Percentiles rank a stretch among this genome's conserved stretches.
Conservation (phyloP, 106 monocot genomes). For the Gastrodia elata region DNA sequence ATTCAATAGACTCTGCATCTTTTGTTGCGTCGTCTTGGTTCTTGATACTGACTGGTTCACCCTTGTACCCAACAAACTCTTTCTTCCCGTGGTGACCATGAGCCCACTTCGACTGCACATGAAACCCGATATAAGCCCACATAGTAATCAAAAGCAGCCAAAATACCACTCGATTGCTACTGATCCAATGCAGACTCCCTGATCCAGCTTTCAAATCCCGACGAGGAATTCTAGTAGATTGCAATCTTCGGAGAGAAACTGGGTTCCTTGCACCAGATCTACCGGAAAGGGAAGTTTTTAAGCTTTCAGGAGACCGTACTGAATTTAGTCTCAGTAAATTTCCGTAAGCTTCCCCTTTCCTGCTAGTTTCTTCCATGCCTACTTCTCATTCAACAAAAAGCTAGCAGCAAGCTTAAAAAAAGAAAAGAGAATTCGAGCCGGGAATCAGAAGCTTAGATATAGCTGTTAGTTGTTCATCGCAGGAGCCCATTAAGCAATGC, state of each 20-base stretch:
- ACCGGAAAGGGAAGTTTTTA: slow-evolving; percentile 3
- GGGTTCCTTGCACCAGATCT: slow-evolving; percentile 37
- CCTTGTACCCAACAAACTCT: slow-evolving; percentile 44
- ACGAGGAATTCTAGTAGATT: slow-evolving; percentile 35
- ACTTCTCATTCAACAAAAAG: slow-evolving; percentile 6
- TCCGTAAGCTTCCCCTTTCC: slow-evolving; percentile 26
- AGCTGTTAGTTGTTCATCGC: not conserved
- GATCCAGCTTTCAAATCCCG: slow-evolving; percentile 31
- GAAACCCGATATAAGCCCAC: slow-evolving; percentile 79
- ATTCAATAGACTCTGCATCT: not conserved
- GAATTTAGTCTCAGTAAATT: slow-evolving; percentile 30
- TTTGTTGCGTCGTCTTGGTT: slow-evolving; percentile 11
- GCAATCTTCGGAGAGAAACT: slow-evolving; percentile 35
- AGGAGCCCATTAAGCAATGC: not conserved
- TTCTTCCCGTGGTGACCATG: slow-evolving; percentile 41
- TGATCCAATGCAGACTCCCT: slow-evolving; percentile 33
- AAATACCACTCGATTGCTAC: slow-evolving; percentile 50
- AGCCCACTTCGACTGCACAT: slow-evolving; percentile 81
- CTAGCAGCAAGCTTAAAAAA: not conserved
- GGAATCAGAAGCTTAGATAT: not conserved
- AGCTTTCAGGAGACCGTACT: slow-evolving; percentile 16
- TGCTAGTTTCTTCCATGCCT: slow-evolving; percentile 44
- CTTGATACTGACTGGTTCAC: slow-evolving; percentile 7
- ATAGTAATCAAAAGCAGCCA: slow-evolving; percentile 55
- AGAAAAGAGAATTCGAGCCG: not conserved